Evolutionary conservation across 352 stramenopile genomes (phyloP).

Genomic region (Plasmopara viticola): DNA sequence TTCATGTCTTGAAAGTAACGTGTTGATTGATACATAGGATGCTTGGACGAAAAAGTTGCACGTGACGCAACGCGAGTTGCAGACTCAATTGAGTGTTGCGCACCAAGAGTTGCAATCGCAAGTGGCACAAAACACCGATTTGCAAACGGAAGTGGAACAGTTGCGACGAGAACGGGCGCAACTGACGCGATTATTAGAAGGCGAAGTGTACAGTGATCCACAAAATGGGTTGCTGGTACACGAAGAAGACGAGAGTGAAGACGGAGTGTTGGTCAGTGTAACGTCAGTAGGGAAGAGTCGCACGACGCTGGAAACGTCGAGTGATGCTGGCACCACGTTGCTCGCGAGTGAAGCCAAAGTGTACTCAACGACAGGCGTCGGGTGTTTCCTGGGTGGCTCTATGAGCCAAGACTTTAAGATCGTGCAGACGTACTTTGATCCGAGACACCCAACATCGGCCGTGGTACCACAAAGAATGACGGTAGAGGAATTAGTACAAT

Average conservation of each 20-base stretch:
- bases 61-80: slow-evolving; percentile 68
- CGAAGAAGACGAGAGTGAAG: slow-evolving; percentile 69
- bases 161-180: slow-evolving; percentile 60
- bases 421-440: slow-evolving; percentile 71
- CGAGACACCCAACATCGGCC: slow-evolving; percentile 5
- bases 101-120: slow-evolving; percentile 67
- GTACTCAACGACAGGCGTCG: slow-evolving; percentile 27
- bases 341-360: slow-evolving; percentile 14
- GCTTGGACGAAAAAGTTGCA: slow-evolving; percentile 80
- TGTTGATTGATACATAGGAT: slow-evolving; percentile 34
- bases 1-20: background rate
- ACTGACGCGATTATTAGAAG: slow-evolving; percentile 50
- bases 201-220: slow-evolving; percentile 71
- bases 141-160: slow-evolving; percentile 58
- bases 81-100: slow-evolving; percentile 55
- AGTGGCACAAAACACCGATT: slow-evolving; percentile 64
- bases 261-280: slow-evolving; percentile 69
- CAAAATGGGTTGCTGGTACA: slow-evolving; percentile 60
- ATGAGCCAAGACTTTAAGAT: slow-evolving; percentile 78
- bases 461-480: slow-evolving; percentile 12
- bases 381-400: slow-evolving; percentile 40
- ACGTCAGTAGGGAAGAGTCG: slow-evolving; percentile 30
- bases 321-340: slow-evolving; percentile 1
- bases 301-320: slow-evolving; percentile 12
- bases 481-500: slow-evolving; percentile 29